Evolutionary conservation across 2,329 filamentous ascomycete species (phyloP).

Genomic region (Aspergillus piperis): DNA sequence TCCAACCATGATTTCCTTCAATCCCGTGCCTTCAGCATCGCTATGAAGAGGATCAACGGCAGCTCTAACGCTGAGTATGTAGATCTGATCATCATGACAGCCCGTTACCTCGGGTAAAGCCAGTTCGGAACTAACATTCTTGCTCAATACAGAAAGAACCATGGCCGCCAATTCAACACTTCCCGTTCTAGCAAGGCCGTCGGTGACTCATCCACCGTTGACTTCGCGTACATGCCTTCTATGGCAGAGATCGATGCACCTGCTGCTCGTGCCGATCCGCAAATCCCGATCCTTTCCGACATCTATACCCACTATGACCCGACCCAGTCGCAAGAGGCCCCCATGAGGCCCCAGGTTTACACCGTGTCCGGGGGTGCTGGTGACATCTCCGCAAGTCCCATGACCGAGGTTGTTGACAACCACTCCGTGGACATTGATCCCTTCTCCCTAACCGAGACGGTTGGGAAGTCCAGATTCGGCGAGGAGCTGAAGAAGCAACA

Average conservation of each 20-base stretch:
- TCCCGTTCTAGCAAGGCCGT: conserved; percentile 58
- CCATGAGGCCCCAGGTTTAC: conserved; percentile 60
- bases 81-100: conserved; percentile 1
- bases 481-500: conserved; percentile 40
- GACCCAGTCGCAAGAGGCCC: conserved; percentile 25
- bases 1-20: conserved; percentile 56
- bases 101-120: not conserved
- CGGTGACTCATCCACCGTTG: conserved; percentile 62
- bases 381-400: conserved; percentile 53
- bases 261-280: conserved; percentile 39
- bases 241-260: conserved; percentile 47
- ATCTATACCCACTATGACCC: conserved; percentile 32
- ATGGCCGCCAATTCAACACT: conserved; percentile 62
- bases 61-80: conserved; percentile 43
- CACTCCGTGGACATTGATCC: conserved; percentile 58
- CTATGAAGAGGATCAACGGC: conserved; percentile 51
- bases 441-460: conserved; percentile 56
- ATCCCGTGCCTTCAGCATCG: conserved; percentile 57
- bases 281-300: conserved; percentile 55
- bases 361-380: conserved; percentile 48
- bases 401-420: conserved; percentile 62
- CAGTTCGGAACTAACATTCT: conserved; percentile 18
- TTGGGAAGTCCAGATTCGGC: conserved; percentile 42
- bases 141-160: conserved; percentile 55
- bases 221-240: conserved; percentile 63